These are phyloP conservation scores for Aspergillus tubingensis DNA, from an alignment of 2,329 filamentous ascomycete genomes.

Conservation along the genomic window DNA sequence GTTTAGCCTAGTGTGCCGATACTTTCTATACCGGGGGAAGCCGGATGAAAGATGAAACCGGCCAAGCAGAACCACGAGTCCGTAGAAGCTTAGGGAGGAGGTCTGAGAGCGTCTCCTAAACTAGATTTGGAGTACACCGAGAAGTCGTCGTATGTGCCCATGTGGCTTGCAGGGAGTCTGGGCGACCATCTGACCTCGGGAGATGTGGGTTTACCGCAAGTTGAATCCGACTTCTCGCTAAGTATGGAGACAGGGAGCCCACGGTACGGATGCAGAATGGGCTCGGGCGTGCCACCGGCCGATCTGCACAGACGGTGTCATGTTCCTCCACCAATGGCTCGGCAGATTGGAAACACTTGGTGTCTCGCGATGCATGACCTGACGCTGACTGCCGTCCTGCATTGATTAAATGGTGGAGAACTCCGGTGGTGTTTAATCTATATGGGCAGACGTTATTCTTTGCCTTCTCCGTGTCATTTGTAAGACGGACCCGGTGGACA, in stretches of 20 bases:
- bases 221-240: no score
- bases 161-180: not conserved
- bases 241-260: no score
- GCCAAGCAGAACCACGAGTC: not conserved
- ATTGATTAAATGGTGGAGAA: slow-evolving; percentile 6
- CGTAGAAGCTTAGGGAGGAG: not conserved
- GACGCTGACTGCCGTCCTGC: not conserved
- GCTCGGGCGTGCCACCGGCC: slow-evolving; percentile 6
- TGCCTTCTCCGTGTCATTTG: not conserved
- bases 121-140: not conserved
- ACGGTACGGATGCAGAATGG: not conserved
- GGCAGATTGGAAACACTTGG: not conserved
- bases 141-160: no score
- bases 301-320: slow-evolving; percentile 8
- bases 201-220: not conserved
- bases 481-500: not conserved
- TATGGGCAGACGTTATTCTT: not conserved
- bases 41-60: not conserved
- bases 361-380: not conserved
- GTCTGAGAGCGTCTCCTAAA: not conserved
- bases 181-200: not conserved
- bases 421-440: not conserved
- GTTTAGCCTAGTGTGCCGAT: not conserved
- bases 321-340: slow-evolving; percentile 23
- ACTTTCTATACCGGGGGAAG: not conserved